Evolutionary conservation across 2,329 filamentous ascomycete genomes (phyloP).

Genomic region (Paecilomyces variotii): DNA sequence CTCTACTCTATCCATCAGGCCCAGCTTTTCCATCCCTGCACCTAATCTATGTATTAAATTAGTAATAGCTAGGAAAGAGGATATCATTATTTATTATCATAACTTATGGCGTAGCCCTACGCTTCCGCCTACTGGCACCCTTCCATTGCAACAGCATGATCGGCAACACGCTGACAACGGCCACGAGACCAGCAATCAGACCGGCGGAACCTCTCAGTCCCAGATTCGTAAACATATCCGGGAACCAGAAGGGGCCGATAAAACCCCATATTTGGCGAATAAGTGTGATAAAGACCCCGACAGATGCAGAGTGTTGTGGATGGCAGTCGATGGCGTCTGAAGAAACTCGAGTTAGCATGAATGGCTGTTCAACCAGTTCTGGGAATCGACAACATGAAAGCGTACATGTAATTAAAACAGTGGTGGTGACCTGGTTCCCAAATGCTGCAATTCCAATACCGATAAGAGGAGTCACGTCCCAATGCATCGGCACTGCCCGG

Average conservation of each 20-base stretch:
- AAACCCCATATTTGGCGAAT: conserved; percentile 37
- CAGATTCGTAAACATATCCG: conserved; percentile 1
- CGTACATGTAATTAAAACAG: conserved; percentile 50
- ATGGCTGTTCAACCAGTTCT: background rate
- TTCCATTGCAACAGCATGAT: background rate
- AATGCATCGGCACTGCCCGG: conserved; percentile 35
- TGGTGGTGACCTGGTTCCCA: conserved; percentile 57
- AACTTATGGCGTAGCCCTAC: background rate
- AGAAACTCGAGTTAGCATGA: background rate
- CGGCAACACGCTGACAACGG: conserved; percentile 1
- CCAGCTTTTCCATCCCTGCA: too few species aligned
- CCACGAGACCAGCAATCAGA: conserved; percentile 1
- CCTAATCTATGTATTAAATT: background rate
- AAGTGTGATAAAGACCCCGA: conserved; percentile 54
- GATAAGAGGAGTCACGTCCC: conserved; percentile 50
- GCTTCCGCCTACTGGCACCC: background rate
- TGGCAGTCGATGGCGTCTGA: conserved; percentile 48
- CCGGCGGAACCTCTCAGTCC: background rate
- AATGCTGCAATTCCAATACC: conserved; percentile 46
- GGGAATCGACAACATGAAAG: conserved; percentile 10
- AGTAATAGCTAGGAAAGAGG: background rate
- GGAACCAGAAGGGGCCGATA: conserved; percentile 30
- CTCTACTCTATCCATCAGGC: background rate
- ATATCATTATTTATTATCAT: background rate
- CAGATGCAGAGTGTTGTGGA: conserved; percentile 44